Evolutionary conservation across 805 yeast species (phyloP), one percentile per base, ranked within the genome.

Genomic region (Saccharomyces paradoxus): DNA sequence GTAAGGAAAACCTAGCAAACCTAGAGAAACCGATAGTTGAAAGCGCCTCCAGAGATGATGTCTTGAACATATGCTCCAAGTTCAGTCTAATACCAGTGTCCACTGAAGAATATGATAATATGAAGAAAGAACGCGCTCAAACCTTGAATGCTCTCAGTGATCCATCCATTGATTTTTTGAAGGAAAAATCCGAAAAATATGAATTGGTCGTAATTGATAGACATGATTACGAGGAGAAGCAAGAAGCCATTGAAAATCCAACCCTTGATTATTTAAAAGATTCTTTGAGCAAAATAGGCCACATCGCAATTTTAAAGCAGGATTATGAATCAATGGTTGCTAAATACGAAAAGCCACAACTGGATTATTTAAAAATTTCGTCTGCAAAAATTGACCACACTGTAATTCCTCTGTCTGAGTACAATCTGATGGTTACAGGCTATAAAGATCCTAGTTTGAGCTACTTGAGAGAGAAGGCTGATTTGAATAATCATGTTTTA

Each of bases 61-160:
- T 57, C 9, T 24, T 58, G 7, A 50, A 49, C 1, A 52, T 60
- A 21, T 62, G 65, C 48, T 56, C 60, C 12, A 59, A 59, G 46
- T 56, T 55, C 30, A 53, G 49, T n/a, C 30, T 63, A 22, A 49
- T 48, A 26, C 56, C 64, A 2, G 4, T 60, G 17, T 22, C 62
- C 4, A 24, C 26, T 6, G 56, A 48, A 21, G 65, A 62, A 46
- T 58, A 57, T 31, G 52, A 56, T 9, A 53, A 53, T 9, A 49
- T 61, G 31, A 52, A 47, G 30, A 41, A 21, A 13, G 46, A 51
- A 14, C 37, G 50, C 30, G 41, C 27, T 9, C 29, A 28, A 5
- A 21, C 6, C 10, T 17, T 37, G 1, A 27, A 44, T 6, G 22
- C 3, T 10, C 24, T 46, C 14, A 46, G 21, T 7, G 27, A 51